These are phyloP conservation scores for Komagataella ulmi DNA, from an alignment of 805 yeast genomes.

Conservation along the genomic window DNA sequence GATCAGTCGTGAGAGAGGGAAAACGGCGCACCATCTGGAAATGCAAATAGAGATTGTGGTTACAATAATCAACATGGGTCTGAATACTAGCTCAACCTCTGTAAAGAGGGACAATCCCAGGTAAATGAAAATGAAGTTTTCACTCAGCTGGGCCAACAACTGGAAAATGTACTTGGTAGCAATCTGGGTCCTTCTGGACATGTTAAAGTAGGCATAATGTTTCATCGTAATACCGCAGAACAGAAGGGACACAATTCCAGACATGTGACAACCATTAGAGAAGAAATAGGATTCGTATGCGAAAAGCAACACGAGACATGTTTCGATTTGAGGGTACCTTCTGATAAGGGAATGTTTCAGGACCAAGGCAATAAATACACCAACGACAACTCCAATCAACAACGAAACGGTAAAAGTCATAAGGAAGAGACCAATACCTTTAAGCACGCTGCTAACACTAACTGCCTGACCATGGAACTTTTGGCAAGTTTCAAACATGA, in stretches of 20 bases:
- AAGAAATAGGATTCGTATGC: constrained; percentile 96
- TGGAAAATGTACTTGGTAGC: constrained; percentile 94
- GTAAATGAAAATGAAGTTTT: constrained; percentile 92
- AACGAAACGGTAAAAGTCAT: constrained; percentile 89
- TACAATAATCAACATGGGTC: constrained; percentile 84
- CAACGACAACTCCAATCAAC: constrained; percentile 78
- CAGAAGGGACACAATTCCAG: constrained; percentile 88
- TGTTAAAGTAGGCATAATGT: constrained; percentile 93
- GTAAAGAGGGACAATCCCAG: constrained; percentile 90
- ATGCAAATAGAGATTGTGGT: constrained; percentile 85
- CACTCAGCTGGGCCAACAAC: constrained; percentile 86
- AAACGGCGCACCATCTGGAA: constrained; percentile 95
- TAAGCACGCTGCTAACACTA: constrained; percentile 63
- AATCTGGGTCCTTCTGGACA: constrained; percentile 94
- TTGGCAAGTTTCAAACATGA: constrained; percentile 97
- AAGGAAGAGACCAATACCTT: constrained; percentile 86
- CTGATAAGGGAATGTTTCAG: constrained; percentile 88
- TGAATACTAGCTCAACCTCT: constrained; percentile 88
- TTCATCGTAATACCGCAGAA: constrained; percentile 95
- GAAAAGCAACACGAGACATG: constrained; percentile 78
- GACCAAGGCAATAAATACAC: constrained; percentile 78
- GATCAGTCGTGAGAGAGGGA: constrained; percentile 78
- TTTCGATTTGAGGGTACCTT: constrained; percentile 93
- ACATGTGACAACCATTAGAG: constrained; percentile 98
- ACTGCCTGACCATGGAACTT: constrained; percentile 84